Base-by-base conservation (phyloP, 352 stramenopile species). In the Phytophthora idaei region DNA sequence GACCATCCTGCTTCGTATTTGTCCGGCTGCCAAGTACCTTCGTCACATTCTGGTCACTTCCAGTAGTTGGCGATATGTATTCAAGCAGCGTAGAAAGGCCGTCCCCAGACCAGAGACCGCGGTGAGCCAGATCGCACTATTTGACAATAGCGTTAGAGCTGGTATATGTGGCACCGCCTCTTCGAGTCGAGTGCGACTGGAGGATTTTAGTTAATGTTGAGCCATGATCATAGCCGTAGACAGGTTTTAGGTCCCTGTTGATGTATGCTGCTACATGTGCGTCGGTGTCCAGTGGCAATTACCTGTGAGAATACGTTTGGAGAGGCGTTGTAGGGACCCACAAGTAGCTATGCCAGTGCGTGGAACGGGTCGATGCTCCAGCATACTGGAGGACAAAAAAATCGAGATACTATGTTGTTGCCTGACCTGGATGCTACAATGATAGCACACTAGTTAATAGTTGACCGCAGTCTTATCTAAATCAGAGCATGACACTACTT, bases 11-110 rank as follows among this genome's bases (percentile, higher is more conserved):
- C 29, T 62, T 50, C 9, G 46, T 56, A 37, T 68, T 39, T 1
- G 27, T 32, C 62, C 62, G 64, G 1, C 57, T 52, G 12, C 61
- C 44, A 27, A 74, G 46, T 1, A 67, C 52, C n/a, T 75, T 71
- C 6, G 52, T 39, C 25, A 71, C 51, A 12, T 49, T 68, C 28
- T 68, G 57, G n/a, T 66, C 57, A 17, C 57, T 71, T 0, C 57
- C 29, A 0, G 62, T 51, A 1, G 67, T 66, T 2, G 61, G 52
- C 2, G 51, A 71, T 36, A 71, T 71, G 25, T 71, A 75, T n/a
- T 75, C 51, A 0, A 75, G 56, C 0, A 71, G 34, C 1, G 52
- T 71, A 2, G 42, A 39, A 46, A 68, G 71, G 0, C 67, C 61
- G 32, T 71, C 61, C 57, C 62, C 71, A 27, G 51, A 59, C 61